Evolutionary conservation across 306 rosid species (phyloP), one percentile per base, ranked within the genome.

Genomic region (Trichosanthes cucumerina): DNA sequence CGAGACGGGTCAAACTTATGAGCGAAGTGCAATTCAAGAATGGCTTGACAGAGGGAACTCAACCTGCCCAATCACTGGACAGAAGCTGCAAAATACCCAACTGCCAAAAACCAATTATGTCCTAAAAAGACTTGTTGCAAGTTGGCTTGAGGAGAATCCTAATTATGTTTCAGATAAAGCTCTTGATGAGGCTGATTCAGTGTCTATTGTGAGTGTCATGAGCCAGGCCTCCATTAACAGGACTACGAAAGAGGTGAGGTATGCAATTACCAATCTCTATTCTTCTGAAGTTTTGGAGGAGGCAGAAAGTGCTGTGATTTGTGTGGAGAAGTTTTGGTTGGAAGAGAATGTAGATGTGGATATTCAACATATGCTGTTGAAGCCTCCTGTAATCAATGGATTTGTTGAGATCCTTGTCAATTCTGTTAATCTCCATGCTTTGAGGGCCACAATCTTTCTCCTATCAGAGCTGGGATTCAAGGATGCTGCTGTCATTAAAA

Each of bases 51-150:
- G 89, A 79, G 98, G 96, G 52, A 90, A 91, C 84, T 81, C 83
- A 53, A 86, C 93, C 9, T 91, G 98, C 86, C 97, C 98, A n/a
- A 93, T 91, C 56, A 93, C 98, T 13, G 90, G 97, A 84, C 97
- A 90, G 88, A 82, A 84, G 80, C 86, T 93, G 83, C 93, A 90
- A 41, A 89, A 79, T 49, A 90, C 88, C 18, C 90, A 90, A 60
- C 86, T 93, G 43, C 96, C 98, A 28, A 91, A 91, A 78, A 91
- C 98, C 88, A 93, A 93, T 81, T 91, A 93, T 85, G 97, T 93
- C 53, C 96, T 92, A 78, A 90, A 92, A 80, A 69, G 94, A 82
- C 93, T 93, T 7, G 86, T 92, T 80, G 97, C 94, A 33, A 88
- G 97, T 84, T 90, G 96, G 96, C 87, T 88, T 81, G 97, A 92